Conservation (phyloP, 2,329 filamentous ascomycete species). For the Penicillium sp. region DNA sequence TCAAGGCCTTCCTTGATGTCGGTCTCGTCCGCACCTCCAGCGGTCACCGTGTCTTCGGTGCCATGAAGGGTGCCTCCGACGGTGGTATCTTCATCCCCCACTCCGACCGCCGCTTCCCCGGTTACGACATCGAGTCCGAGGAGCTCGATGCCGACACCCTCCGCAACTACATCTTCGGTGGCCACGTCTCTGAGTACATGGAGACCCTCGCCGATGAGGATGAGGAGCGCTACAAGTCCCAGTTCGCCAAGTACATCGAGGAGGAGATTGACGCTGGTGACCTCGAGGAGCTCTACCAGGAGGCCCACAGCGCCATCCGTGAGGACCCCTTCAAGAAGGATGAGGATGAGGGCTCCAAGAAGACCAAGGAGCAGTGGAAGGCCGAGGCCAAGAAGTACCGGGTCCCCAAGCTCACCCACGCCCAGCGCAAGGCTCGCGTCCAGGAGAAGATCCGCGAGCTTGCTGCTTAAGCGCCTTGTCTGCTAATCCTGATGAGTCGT, state of each 20-base stretch:
- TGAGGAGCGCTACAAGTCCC: constrained; percentile 98
- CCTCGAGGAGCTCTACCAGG: constrained; percentile 93
- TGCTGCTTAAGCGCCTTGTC: constrained; percentile 44
- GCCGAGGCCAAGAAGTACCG: constrained; percentile 90
- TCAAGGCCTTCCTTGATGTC: constrained; percentile 99
- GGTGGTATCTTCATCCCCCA: constrained; percentile 96
- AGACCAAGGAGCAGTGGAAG: constrained; percentile 98
- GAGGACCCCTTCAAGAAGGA: constrained; percentile 98
- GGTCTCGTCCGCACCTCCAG: constrained; percentile 97
- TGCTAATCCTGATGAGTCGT: constrained; percentile 24
- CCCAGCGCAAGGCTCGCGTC: constrained; percentile 80
- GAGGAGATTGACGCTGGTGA: constrained; percentile 95
- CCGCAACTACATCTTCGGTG: constrained; percentile 98
- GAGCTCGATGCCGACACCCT: constrained; percentile 96
- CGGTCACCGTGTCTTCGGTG: constrained; percentile 97
- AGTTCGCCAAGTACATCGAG: constrained; percentile 98
- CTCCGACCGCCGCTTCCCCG: constrained; percentile 99
- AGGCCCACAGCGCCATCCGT: constrained; percentile 95
- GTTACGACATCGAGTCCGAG: constrained; percentile 95
- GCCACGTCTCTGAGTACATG: constrained; percentile 99
- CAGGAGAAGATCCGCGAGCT: constrained; percentile 90
- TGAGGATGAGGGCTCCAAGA: constrained; percentile 75
- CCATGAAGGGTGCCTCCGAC: constrained; percentile 99
- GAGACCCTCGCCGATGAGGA: constrained; percentile 99
- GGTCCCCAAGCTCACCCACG: constrained; percentile 76